Evolutionary conservation across 257 asterid genomes (phyloP).

Genomic region (Craterostigma plantagineum): DNA sequence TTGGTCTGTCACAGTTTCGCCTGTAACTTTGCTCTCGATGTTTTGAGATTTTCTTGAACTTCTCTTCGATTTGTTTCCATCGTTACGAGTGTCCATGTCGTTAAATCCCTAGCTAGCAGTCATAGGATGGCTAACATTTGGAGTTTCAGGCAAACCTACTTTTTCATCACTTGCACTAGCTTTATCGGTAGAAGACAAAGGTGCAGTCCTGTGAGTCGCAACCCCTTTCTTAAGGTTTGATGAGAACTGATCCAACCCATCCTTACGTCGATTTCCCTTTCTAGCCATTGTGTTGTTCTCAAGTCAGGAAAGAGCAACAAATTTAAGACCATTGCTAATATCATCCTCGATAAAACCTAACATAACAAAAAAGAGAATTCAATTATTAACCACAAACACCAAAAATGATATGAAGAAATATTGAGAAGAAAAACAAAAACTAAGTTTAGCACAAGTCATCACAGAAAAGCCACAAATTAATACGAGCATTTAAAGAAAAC

Average conservation of each 20-base stretch:
- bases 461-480: too few relatives aligned
- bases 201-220: slow-evolving; percentile 24
- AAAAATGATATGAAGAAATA: too few relatives aligned
- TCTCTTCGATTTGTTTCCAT: slow-evolving; percentile 30
- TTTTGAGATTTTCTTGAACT: slow-evolving; percentile 29
- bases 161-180: slow-evolving; percentile 16
- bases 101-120: slow-evolving; percentile 17
- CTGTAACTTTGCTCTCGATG: slow-evolving; percentile 27
- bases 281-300: slow-evolving; percentile 29
- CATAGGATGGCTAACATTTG: slow-evolving; percentile 19
- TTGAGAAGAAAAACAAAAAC: too few relatives aligned
- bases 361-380: slow-evolving; percentile 5
- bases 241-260: slow-evolving; percentile 22
- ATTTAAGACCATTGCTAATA: slow-evolving; percentile 14
- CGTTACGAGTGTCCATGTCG: slow-evolving; percentile 18
- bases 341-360: slow-evolving; percentile 9
- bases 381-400: slow-evolving; percentile 1
- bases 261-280: slow-evolving; percentile 39
- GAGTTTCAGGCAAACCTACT: slow-evolving; percentile 15
- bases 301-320: slow-evolving; percentile 5
- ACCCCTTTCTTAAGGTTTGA: slow-evolving; percentile 25
- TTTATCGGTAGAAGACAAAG: slow-evolving; percentile 22
- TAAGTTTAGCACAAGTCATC: not conserved
- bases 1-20: slow-evolving; percentile 15
- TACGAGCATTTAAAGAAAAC: too few relatives aligned